Base-by-base conservation (phyloP, 495 filamentous ascomycete species). In the Neurospora pannonica region DNA sequence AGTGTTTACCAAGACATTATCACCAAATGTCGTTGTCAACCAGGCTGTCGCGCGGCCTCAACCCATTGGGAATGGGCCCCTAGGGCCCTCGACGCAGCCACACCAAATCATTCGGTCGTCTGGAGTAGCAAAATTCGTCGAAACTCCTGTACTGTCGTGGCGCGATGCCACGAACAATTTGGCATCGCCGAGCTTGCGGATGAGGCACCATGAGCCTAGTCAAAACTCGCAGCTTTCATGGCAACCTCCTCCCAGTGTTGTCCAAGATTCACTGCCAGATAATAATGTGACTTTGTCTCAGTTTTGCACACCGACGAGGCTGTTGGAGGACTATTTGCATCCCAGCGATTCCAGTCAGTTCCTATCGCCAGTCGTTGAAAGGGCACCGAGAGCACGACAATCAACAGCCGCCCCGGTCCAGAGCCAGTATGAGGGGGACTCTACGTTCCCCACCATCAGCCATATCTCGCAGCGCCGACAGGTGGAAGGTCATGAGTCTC, bases 131-230 rank as follows among this genome's bases (percentile, higher is more conserved):
- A 43, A 62, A 8, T 39, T 70, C 31, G 70, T 82, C 11, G 70
- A 77, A 6, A 83, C 83, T 3, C 80, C 82, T 0, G 60, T 81
- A 19, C 76, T 85, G 7, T 88, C 86, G 1, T 88, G 88, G 73
- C 74, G 73, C 21, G 85, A 84, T 48, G 86, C 81, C 2, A 75
- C 81, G 19, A 78, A 87, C 71, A 88, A 88, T 76, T 75, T 79
- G 4, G 70, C 76, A 17, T 87, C 86, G 11, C 85, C 86, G 4
- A 74, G 46, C 1, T 73, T 85, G 38, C 78, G 38, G 5, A 70
- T 70, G 72, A 74, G 37, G 24, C 71, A 15, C 24, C 28, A 34
- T 34, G 11, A 67, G 54, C 54, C 54, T 19, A 67, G 54, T 8
- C 24, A 43, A 13, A 46, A 71, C 28, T 54, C 74, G 0, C 80